Evolutionary conservation across 2,329 filamentous ascomycete genomes (phyloP).

Genomic region (Cercospora citrullina): DNA sequence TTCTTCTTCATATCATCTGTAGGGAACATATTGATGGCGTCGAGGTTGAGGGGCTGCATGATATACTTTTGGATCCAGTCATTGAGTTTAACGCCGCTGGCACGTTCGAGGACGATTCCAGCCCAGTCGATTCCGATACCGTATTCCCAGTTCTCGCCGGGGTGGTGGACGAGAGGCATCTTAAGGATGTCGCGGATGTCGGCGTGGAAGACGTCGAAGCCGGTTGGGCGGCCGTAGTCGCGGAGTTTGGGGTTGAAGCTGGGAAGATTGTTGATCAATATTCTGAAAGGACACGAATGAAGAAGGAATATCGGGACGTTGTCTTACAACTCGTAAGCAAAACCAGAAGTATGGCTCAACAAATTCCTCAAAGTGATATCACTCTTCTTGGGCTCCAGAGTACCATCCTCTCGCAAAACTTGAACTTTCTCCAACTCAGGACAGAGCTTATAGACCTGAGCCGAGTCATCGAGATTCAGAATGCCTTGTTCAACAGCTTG

Average conservation of each 20-base stretch:
- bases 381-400: conserved; percentile 46
- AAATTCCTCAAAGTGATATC: conserved; percentile 55
- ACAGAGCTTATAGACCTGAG: conserved; percentile 43
- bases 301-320: too few species aligned
- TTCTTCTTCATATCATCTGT: conserved; percentile 55
- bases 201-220: conserved; percentile 60
- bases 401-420: conserved; percentile 44
- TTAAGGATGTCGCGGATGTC: conserved; percentile 50
- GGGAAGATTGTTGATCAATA: too few species aligned
- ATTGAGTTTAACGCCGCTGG: conserved; percentile 46
- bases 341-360: conserved; percentile 52
- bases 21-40: conserved; percentile 60
- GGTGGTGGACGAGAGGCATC: conserved; percentile 62
- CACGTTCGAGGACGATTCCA: conserved; percentile 50
- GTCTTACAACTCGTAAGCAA: conserved; percentile 50
- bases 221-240: conserved; percentile 49
- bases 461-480: conserved; percentile 45
- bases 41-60: conserved; percentile 48
- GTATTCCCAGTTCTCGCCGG: conserved; percentile 63
- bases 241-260: conserved; percentile 47
- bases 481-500: conserved; percentile 50
- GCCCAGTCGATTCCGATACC: conserved; percentile 52
- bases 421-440: conserved; percentile 48
- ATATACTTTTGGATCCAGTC: conserved; percentile 52
- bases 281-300: too few species aligned